Base-by-base conservation (phyloP, 2,329 filamentous ascomycete species). In the Chaetomiaceae sp. region DNA sequence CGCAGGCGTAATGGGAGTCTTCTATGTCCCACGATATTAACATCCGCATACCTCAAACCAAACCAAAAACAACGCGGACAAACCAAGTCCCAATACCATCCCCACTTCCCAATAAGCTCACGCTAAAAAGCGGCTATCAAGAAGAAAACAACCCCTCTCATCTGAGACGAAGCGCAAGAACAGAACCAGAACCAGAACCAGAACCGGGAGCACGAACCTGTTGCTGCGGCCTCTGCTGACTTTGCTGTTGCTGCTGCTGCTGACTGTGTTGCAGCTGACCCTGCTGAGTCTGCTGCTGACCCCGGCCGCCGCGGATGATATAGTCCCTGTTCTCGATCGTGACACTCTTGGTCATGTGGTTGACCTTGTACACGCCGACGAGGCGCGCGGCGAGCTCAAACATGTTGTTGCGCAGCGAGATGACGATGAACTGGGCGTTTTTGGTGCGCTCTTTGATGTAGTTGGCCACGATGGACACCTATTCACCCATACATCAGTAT, bases 401-500 rank as follows among this genome's bases (percentile, higher is more conserved):
- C 94, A 99, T 99, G 77, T 99, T 99, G 74, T 99, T 99, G 65
- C 94, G 81, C 65, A 99, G 78, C 15, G 91, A 96, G 67, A 99
- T 99, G 66, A 99, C 94, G 64, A 99, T 94, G 70, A 99, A 99
- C 69, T 99, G 94, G 1, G 94, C 95, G 72, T 99, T 99, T 80
- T 96, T 97, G 56, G 94, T 99, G 51, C 94, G 82, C 75, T 99
- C 94, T 75, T 96, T 97, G 80, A 99, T 99, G 71, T 99, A 99
- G 65, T 91, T 94, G 54, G 94, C 94, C 42, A 99, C 94, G 66
- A 99, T 99, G 1, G 91, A 96, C 37, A 97, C 89, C 89, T 92
- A n/a, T n/a, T n/a, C n/a, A n/a, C n/a, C n/a, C n/a, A n/a, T n/a
- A n/a, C n/a, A n/a, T n/a, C n/a, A n/a, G n/a, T n/a, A n/a, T n/a